A percentile compares a stretch with the other conserved stretches of the same genome.
phyloP scores from a whole-genome alignment of 1,284 basidiomycete genomes.

The Coniferiporia sulphurascens region DNA sequence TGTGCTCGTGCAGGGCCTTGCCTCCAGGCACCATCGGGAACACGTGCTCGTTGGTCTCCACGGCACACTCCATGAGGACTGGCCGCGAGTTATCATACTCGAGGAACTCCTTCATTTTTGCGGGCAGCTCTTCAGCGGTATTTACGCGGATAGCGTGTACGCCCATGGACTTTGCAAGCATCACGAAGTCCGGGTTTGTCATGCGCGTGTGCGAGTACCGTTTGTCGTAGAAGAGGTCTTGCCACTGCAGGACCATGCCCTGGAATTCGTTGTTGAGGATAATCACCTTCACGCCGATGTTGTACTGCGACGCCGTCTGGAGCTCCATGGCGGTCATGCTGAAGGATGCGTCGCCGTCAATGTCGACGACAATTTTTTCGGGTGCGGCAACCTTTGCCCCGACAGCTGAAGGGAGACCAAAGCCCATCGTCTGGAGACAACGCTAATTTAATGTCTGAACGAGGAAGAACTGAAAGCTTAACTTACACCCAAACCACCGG shows the following conservation, averaged over 20 bases:
- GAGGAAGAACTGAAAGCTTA: constrained; percentile 4
- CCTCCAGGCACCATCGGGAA: constrained; percentile 92
- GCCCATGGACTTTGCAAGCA: constrained; percentile 85
- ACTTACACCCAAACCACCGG: constrained; percentile 91
- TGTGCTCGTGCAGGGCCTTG: constrained; percentile 87
- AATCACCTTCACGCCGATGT: constrained; percentile 92
- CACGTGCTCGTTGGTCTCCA: constrained; percentile 87
- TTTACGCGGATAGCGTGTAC: constrained; percentile 85
- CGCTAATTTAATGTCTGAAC: constrained; percentile 18
- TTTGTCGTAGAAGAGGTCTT: constrained; percentile 95
- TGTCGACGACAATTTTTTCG: constrained; percentile 90
- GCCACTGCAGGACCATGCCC: constrained; percentile 99
- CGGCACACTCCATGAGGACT: constrained; percentile 86
- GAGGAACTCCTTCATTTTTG: constrained; percentile 98
- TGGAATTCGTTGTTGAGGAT: constrained; percentile 94
- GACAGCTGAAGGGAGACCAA: constrained; percentile 90
- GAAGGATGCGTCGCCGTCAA: constrained; percentile 97
- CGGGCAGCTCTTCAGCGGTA: constrained; percentile 72
- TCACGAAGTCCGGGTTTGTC: constrained; percentile 92
- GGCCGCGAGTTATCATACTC: constrained; percentile 89
- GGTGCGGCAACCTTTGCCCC: constrained; percentile 97
- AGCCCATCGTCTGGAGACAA: constrained; percentile 84
- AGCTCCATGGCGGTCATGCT: constrained; percentile 99
- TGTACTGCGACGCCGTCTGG: constrained; percentile 85
- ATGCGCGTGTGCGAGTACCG: constrained; percentile 94